Evolutionary conservation across 495 filamentous ascomycete genomes (phyloP), one percentile per base, ranked within the genome.

Genomic region (Talaromyces borbonicus): DNA sequence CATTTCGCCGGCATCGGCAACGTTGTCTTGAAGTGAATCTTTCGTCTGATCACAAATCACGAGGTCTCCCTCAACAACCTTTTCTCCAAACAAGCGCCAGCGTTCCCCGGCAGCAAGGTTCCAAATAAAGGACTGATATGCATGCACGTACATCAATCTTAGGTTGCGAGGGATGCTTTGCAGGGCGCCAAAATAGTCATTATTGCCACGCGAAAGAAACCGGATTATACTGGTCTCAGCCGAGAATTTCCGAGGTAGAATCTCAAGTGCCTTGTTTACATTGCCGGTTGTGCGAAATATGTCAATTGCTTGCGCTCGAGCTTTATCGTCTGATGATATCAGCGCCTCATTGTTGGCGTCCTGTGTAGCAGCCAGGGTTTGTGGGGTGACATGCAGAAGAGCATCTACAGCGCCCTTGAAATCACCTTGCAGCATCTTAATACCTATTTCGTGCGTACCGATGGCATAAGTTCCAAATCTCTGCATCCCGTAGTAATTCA

Each of bases 401-500:
- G 71, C 73, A 27, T 85, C 73, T 29, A 89, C 76, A 24, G 89
- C 88, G 23, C 75, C 84, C 58, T 87, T 72, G 55, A 84, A 89
- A 51, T 95, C 78, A 9, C 73, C 78, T 53, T 85, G 75, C 1
- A 98, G 76, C 43, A 98, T 84, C 56, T 84, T 84, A 56, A 85
- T 71, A 26, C 92, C 92, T 9, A 95, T 61, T 1, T 75, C 73
- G 51, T 95, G 84, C 1, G 92, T 97, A 4, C 86, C 79, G 4
- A 81, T 83, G 3, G 74, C 62, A 60, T 88, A 90, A 3, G 86
- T 84, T 19, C 92, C 92, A 53, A 98, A 98, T 9, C 92, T 80
- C 64, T 98, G 92, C 2, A 96, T 76, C 11, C 92, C 92, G 49
- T 84, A 98, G 67, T 97, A 97, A 61, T 98, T 97, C 60, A 97